Evolutionary conservation across 2,329 filamentous ascomycete genomes (phyloP).

Genomic region (Tolypocladium inflatum): DNA sequence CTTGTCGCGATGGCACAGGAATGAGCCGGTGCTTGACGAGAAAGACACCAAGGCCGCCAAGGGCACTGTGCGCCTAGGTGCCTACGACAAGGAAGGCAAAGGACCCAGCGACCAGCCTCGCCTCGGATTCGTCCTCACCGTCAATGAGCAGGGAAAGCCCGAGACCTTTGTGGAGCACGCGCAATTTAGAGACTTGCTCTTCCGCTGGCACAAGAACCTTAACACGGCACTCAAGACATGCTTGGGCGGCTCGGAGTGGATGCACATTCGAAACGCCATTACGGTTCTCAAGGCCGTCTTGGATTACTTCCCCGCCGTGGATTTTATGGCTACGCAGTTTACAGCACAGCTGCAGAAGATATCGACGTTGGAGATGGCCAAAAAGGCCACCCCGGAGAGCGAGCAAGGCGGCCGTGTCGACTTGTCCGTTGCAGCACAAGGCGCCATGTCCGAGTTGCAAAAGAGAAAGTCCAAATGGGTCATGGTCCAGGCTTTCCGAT

Average conservation of each 20-base stretch:
- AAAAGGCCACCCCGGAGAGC: conserved; percentile 35
- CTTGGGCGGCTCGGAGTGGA: conserved; percentile 78
- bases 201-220: conserved; percentile 82
- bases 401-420: conserved; percentile 59
- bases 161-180: conserved; percentile 70
- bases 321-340: conserved; percentile 71
- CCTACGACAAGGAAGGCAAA: conserved; percentile 72
- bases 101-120: conserved; percentile 42
- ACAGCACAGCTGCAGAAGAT: conserved; percentile 57
- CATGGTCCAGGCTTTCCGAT: conserved; percentile 63
- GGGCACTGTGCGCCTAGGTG: conserved; percentile 51
- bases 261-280: conserved; percentile 95
- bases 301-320: conserved; percentile 77
- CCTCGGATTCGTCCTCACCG: conserved; percentile 67
- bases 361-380: conserved; percentile 47
- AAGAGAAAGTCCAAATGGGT: conserved; percentile 60
- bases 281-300: conserved; percentile 75
- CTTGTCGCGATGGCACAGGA: conserved; percentile 73
- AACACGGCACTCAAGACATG: conserved; percentile 73
- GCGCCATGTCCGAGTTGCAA: conserved; percentile 60
- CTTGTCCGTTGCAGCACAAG: conserved; percentile 63
- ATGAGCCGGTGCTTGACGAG: conserved; percentile 44
- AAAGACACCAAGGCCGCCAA: conserved; percentile 24
- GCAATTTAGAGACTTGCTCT: conserved; percentile 75
- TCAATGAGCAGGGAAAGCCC: conserved; percentile 58